Percentiles rank a stretch among this genome's conserved stretches.
phyloP scores from a whole-genome alignment of 441 rosid genomes.

The Gossypium schwendimanii region DNA sequence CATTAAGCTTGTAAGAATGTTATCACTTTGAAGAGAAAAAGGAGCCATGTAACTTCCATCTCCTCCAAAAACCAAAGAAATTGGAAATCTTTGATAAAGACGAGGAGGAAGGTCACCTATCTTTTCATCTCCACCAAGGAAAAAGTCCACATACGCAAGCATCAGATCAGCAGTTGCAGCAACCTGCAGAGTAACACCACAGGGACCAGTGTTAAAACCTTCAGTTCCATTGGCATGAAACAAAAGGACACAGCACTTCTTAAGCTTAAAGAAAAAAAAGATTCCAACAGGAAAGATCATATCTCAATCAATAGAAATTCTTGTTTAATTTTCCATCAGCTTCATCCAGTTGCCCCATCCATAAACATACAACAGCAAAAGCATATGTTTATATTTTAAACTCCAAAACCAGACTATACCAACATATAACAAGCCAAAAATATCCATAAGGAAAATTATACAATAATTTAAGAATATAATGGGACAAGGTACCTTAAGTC shows the following conservation, averaged over 20 bases:
- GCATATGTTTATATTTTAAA: neutral
- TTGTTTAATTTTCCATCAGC: neutral
- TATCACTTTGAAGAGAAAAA: conserved; percentile 73
- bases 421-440: neutral
- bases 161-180: conserved; percentile 3
- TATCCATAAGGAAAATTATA: neutral
- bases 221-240: neutral
- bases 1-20: conserved; percentile 63
- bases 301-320: neutral
- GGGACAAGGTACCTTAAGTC: conserved; percentile 58
- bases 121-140: conserved; percentile 90
- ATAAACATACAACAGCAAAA: neutral
- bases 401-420: neutral
- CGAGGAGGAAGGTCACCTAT: conserved; percentile 65
- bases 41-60: conserved; percentile 89
- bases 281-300: neutral
- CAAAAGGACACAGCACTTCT: neutral
- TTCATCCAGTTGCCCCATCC: neutral
- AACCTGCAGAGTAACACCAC: neutral
- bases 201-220: neutral
- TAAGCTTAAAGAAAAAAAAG: neutral
- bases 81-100: conserved; percentile 65
- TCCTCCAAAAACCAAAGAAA: conserved; percentile 70
- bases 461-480: neutral
- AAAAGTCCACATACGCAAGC: conserved; percentile 68